These are phyloP conservation scores for Debaryomycetaceae sp. DNA, from an alignment of 1,139 yeast genomes.

Conservation along the genomic window DNA sequence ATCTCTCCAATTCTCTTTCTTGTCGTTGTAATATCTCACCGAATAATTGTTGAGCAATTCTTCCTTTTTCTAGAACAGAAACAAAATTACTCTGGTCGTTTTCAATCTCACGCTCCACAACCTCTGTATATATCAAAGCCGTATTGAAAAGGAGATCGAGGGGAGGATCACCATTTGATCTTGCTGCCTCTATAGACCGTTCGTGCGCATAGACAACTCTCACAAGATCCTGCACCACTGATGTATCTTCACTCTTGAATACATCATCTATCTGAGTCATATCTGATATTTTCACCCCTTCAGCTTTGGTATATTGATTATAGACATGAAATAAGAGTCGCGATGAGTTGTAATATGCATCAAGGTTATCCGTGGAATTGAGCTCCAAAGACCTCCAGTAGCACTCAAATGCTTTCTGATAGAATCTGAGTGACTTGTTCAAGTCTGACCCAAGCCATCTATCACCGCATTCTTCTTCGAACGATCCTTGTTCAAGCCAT, in stretches of 20 bases:
- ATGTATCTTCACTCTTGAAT: constrained; percentile 21
- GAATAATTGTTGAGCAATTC: constrained; percentile 16
- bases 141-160: constrained; percentile 45
- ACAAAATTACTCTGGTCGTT: constrained; percentile 10
- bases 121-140: constrained; percentile 46
- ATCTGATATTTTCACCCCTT: constrained; percentile 36
- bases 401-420: constrained; percentile 42
- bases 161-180: constrained; percentile 14
- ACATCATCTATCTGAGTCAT: constrained; percentile 43
- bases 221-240: constrained; percentile 38
- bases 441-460: constrained; percentile 56
- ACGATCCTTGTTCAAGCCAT: constrained; percentile 43
- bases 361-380: constrained; percentile 16
- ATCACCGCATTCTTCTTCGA: constrained; percentile 56
- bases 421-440: constrained; percentile 50
- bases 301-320: constrained; percentile 38
- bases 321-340: constrained; percentile 50
- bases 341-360: constrained; percentile 47
- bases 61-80: constrained; percentile 15
- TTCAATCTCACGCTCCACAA: constrained; percentile 34
- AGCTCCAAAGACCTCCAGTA: constrained; percentile 30
- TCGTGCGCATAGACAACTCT: constrained; percentile 39
- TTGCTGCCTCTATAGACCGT: constrained; percentile 22
- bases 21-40: constrained; percentile 19
- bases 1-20: constrained; percentile 21